phyloP scores from a whole-genome alignment of 768 basidiomycete species.

The Rhodotorula sphaerocarpa region DNA sequence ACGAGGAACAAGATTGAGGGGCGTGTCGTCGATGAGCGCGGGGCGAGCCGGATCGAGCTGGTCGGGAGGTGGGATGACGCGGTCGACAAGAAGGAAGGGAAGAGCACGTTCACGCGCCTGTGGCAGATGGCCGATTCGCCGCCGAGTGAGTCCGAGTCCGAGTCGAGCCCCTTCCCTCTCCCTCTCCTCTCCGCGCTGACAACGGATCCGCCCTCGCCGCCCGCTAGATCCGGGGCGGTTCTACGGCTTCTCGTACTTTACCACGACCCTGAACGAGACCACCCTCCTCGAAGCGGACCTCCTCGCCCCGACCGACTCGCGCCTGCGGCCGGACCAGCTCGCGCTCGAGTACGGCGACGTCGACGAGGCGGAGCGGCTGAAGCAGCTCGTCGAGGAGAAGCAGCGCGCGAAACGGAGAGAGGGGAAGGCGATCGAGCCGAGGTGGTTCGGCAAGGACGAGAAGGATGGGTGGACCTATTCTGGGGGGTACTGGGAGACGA shows the following conservation, averaged over 20 bases:
- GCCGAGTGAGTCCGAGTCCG: conserved; percentile 19
- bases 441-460: conserved; percentile 22
- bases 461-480: conserved; percentile 18
- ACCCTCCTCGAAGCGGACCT: conserved; percentile 41
- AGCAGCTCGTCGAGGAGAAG: conserved; percentile 68
- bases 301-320: conserved; percentile 80
- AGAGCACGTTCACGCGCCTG: conserved; percentile 53
- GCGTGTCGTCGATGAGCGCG: conserved; percentile 59
- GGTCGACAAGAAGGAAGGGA: conserved; percentile 56
- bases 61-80: conserved; percentile 84
- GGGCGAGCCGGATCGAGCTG: conserved; percentile 69
- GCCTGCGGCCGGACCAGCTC: conserved; percentile 85
- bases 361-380: conserved; percentile 69
- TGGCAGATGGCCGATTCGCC: conserved; percentile 47
- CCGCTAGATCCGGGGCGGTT: conserved; percentile 53
- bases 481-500: conserved; percentile 24
- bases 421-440: not conserved
- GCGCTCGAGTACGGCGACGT: conserved; percentile 84
- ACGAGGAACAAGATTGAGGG: conserved; percentile 81
- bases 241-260: conserved; percentile 89
- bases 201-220: no score
- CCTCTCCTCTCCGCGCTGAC: not conserved
- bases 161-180: no score
- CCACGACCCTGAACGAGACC: conserved; percentile 72
- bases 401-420: conserved; percentile 47